phyloP scores from a whole-genome alignment of 805 yeast species.

The Ogataea kodamae region DNA sequence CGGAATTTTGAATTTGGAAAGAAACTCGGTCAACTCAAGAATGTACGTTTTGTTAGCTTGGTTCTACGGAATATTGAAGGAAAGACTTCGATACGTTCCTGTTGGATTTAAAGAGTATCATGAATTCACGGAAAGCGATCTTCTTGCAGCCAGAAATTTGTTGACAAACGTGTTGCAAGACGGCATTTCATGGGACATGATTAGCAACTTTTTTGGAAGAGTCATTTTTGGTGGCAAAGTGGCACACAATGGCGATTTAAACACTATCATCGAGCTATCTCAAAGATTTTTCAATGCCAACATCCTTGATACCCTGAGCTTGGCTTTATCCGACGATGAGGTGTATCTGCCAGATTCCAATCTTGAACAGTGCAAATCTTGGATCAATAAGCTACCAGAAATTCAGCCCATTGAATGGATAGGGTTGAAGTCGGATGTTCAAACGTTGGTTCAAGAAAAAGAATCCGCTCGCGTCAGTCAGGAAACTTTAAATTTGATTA shows the following conservation, averaged over 20 bases:
- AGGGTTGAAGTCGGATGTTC: slow-evolving; percentile 21
- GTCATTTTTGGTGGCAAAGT: slow-evolving; percentile 68
- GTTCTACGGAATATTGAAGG: slow-evolving; percentile 65
- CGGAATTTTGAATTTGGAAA: slow-evolving; percentile 14
- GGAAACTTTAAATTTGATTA: slow-evolving; percentile 4
- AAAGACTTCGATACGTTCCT: slow-evolving; percentile 57
- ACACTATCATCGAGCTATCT: slow-evolving; percentile 36
- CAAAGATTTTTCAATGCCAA: slow-evolving; percentile 35
- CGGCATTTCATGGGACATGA: slow-evolving; percentile 50
- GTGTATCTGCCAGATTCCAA: slow-evolving; percentile 49
- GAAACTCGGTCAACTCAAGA: slow-evolving; percentile 39
- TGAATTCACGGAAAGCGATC: slow-evolving; percentile 75
- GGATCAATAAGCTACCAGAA: slow-evolving; percentile 55
- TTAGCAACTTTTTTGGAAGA: slow-evolving; percentile 47
- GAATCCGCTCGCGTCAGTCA: slow-evolving; percentile 1
- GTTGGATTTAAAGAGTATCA: slow-evolving; percentile 58
- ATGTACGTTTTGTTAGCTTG: slow-evolving; percentile 58
- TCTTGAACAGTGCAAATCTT: slow-evolving; percentile 34
- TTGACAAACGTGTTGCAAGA: slow-evolving; percentile 39
- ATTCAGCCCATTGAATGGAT: slow-evolving; percentile 38
- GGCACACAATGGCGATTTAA: slow-evolving; percentile 39
- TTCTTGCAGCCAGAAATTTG: slow-evolving; percentile 44
- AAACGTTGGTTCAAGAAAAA: slow-evolving; percentile 5
- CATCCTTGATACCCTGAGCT: slow-evolving; percentile 39
- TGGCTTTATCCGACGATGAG: slow-evolving; percentile 27